Evolutionary conservation across 495 filamentous ascomycete genomes (phyloP), one percentile per base, ranked within the genome.

Genomic region (Neurospora sp.): DNA sequence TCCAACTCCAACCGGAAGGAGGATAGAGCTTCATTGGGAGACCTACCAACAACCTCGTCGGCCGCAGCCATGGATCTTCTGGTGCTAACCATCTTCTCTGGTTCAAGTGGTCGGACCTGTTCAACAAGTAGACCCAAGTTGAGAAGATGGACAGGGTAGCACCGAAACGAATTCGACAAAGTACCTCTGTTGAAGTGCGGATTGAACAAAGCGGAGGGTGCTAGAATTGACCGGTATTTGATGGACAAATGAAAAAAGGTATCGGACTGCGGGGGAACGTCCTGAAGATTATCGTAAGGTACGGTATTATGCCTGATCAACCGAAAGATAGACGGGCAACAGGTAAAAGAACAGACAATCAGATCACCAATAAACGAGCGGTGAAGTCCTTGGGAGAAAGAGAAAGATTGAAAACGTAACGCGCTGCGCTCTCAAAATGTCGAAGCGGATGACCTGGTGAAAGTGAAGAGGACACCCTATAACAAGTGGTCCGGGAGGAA

Each of bases 21-120:
- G n/a, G 37, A 16, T 5, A 27, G 22, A 35, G 72, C 9, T 47
- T 39, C 16, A 61, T 31, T 70, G 14, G 27, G 14, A 65, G 14
- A 77, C 78, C 75, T 74, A 76, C 77, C 73, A 45, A 65, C 45
- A 71, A 74, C 45, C 18, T 73, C 73, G 6, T 68, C 68, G 37
- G 74, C 73, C 35, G 78, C 78, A 4, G 74, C 75, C 53, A 61
- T 40, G 35, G 78, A 79, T 35, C 76, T 73, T 47, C 76, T 76
- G 7, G 78, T 78, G 38, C 73, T 70, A 14, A 71, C 76, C 78
- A 79, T 79, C 38, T 69, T 68, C 27, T 35, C 6, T 27, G 53
- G 3, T 16, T 1, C 22, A 27, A 69, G 10, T 31, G 27, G 31
- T 16, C 16, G 18, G 14, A 69, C 38, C 44, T 65, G 16, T 4